A percentile compares a stretch with the other conserved stretches of the same genome.
Evolutionary conservation across 2,329 filamentous ascomycete genomes (phyloP).

Genomic region (Kalmusia sp.): DNA sequence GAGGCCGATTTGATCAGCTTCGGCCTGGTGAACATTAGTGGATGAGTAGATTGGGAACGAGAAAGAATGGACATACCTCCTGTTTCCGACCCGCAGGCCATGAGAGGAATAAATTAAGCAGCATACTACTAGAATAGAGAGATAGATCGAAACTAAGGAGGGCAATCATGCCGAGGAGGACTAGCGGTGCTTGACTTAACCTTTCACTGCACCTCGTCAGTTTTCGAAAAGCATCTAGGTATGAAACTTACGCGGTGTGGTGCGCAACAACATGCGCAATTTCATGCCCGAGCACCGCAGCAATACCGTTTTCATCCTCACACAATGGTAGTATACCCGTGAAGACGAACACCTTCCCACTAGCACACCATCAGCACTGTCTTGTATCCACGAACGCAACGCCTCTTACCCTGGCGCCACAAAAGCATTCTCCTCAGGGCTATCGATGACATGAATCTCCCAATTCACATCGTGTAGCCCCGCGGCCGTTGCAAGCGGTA

Average conservation of each 20-base stretch:
- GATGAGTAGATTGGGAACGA: conserved; percentile 3
- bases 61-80: conserved; percentile 54
- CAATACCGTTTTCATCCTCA: conserved; percentile 71
- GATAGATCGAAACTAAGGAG: conserved; percentile 51
- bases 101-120: conserved; percentile 70
- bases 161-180: conserved; percentile 47
- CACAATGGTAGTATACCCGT: conserved; percentile 75
- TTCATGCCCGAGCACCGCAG: conserved; percentile 79
- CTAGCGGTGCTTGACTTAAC: conserved; percentile 54
- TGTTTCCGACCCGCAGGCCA: conserved; percentile 74
- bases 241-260: conserved; percentile 38
- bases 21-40: conserved; percentile 56
- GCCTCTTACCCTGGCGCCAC: conserved; percentile 68
- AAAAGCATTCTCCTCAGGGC: conserved; percentile 73
- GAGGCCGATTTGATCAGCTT: conserved; percentile 81
- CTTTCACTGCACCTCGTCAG: conserved; percentile 57
- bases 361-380: conserved; percentile 20
- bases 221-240: not conserved
- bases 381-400: not conserved
- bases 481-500: conserved; percentile 67
- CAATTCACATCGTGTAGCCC: conserved; percentile 58
- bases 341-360: conserved; percentile 81
- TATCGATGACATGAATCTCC: conserved; percentile 79
- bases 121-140: conserved; percentile 46
- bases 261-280: conserved; percentile 71